Evolutionary conservation across 2,329 filamentous ascomycete species (phyloP), one percentile per base, ranked within the genome.

Genomic region (Pseudomassariella vexata): DNA sequence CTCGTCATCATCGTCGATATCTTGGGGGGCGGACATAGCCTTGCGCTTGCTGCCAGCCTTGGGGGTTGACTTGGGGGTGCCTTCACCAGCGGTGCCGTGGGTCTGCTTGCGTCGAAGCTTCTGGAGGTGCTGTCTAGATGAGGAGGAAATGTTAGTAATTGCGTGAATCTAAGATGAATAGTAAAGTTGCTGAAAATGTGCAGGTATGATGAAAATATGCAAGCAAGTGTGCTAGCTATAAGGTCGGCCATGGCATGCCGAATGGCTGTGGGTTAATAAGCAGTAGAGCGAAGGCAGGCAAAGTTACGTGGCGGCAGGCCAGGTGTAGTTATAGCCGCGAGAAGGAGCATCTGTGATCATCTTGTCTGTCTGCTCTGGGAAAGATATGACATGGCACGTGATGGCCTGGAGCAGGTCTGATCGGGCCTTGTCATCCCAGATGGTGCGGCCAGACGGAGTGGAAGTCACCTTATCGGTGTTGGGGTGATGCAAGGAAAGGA

Each of bases 1-100:
- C 9, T 24, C 20, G 17, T 31, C 19, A n/a, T 31, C 29, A 4
- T 19, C 16, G 6, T 19, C 11, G 6, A n/a, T 5, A 15, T 12
- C 10, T 9, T 19, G 16, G 12, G 10, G 5, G 28, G 16, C 28
- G 16, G n/a, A n/a, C n/a, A n/a, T n/a, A n/a, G n/a, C n/a, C n/a
- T 20, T 19, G 21, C 23, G 22, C 23, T 36, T 36, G 28, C 17
- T 10, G 2, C 29, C 29, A 19, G 19, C n/a, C 32, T 38, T 38
- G 36, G 22, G 12, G 24, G 26, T n/a, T 14, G 27, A 18, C 37
- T 60, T 59, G 38, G 57, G 62, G 24, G 66, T 68, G 7, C 58
- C 44, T 5, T 64, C 59, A 36, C 66, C 63, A 35, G 64, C 59
- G 25, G 62, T 71, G 48, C n/a, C n/a, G n/a, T n/a, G n/a, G n/a